A percentile compares a stretch with the other conserved stretches of the same genome.
Evolutionary conservation across 345 rosid genomes (phyloP).

Genomic region (Brassica rapa): DNA sequence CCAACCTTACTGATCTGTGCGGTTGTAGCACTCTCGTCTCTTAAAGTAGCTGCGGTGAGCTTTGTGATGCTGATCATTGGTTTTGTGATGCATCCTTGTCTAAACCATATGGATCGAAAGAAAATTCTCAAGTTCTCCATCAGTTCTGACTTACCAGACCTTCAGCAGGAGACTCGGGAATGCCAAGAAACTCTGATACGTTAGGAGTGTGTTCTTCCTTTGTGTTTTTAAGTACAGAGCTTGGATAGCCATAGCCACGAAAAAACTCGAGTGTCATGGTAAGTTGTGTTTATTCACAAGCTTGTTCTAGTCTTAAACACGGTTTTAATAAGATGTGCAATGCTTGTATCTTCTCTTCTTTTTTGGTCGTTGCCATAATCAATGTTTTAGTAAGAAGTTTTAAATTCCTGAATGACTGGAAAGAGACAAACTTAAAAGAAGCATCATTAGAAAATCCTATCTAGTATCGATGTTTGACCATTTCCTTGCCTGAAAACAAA

Average conservation of each 20-base stretch:
- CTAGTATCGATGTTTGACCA: not conserved
- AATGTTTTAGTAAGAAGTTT: not conserved
- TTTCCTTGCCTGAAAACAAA: not conserved
- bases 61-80: constrained; percentile 55
- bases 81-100: constrained; percentile 58
- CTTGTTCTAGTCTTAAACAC: not conserved
- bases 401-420: not conserved
- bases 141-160: constrained; percentile 44
- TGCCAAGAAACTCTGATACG: constrained; percentile 34
- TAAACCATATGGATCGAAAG: constrained; percentile 51
- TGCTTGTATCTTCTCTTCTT: not conserved
- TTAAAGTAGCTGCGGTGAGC: constrained; percentile 63
- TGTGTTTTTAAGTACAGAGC: constrained; percentile 15
- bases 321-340: not conserved
- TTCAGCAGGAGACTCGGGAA: constrained; percentile 36
- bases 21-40: constrained; percentile 61
- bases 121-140: constrained; percentile 59
- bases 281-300: not conserved
- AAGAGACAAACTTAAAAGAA: not conserved
- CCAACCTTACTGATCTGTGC: constrained; percentile 60
- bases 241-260: not conserved
- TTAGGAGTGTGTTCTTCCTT: constrained; percentile 14
- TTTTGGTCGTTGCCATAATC: not conserved
- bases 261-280: not conserved
- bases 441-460: no score